These are phyloP conservation scores for Eutrema salsugineum DNA, from an alignment of 441 rosid genomes.

Conservation along the genomic window DNA sequence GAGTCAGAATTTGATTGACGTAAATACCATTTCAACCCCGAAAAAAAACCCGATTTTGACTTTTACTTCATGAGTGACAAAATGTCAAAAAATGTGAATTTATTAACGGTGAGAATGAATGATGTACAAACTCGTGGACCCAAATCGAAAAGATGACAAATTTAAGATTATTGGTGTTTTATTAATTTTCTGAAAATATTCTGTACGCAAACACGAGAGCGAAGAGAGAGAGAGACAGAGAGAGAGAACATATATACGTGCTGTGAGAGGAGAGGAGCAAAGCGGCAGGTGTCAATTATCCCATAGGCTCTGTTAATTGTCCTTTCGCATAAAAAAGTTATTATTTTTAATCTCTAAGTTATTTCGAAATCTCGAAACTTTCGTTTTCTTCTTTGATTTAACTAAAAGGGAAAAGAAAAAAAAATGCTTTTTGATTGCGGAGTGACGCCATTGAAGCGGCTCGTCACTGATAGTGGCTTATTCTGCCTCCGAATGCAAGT, in stretches of 20 bases:
- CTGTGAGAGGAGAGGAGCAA: constrained; percentile 27
- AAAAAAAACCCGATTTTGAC: background rate
- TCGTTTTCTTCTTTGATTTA: constrained; percentile 8
- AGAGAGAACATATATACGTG: constrained; percentile 37
- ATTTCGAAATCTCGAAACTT: background rate
- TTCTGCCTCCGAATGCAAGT: constrained; percentile 16
- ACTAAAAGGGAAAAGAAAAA: constrained; percentile 16
- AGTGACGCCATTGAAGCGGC: constrained; percentile 44
- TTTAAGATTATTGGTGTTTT: background rate
- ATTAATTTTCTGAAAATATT: background rate
- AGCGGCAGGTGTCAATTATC: constrained; percentile 46
- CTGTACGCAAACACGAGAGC: constrained; percentile 17
- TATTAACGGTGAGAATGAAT: background rate
- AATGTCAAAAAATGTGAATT: background rate
- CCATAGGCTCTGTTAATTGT: constrained; percentile 26
- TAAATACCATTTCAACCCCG: background rate
- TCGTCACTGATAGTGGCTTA: constrained; percentile 32
- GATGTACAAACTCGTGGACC: constrained; percentile 28
- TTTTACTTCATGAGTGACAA: background rate
- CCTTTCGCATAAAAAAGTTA: background rate
- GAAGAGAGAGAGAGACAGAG: background rate
- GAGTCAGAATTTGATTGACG: background rate
- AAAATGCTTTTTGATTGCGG: constrained; percentile 9
- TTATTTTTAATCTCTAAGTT: constrained; percentile 13
- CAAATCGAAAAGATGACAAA: constrained; percentile 16